Evolutionary conservation across 495 filamentous ascomycete species (phyloP).

Genomic region (Trichoderma orchidacearum): DNA sequence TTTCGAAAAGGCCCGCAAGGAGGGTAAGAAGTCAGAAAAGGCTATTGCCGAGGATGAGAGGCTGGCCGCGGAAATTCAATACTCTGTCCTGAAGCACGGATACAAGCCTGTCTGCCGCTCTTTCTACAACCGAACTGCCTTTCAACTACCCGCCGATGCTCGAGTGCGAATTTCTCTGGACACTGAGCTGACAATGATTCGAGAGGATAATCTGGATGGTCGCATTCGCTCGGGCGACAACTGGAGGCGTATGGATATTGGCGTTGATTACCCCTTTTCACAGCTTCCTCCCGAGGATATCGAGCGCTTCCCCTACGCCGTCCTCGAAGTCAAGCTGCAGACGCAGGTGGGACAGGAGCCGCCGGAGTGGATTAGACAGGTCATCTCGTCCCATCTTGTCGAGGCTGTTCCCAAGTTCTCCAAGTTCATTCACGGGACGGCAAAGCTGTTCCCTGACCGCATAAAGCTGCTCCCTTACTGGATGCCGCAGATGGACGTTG

Average conservation of each 20-base stretch:
- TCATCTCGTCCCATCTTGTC: conserved; percentile 85
- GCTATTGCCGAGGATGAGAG: conserved; percentile 85
- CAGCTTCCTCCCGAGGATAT: conserved; percentile 77
- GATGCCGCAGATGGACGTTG: conserved; percentile 96
- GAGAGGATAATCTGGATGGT: conserved; percentile 91
- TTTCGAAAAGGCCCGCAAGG: conserved; percentile 89
- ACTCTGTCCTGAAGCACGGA: conserved; percentile 70
- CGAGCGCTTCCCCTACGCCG: conserved; percentile 87
- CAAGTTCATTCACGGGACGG: conserved; percentile 95
- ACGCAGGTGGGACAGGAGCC: conserved; percentile 96
- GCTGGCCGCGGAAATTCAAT: conserved; percentile 84
- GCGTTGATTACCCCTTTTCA: conserved; percentile 87
- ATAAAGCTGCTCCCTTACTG: conserved; percentile 92
- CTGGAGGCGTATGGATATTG: conserved; percentile 96
- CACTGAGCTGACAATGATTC: conserved; percentile 85
- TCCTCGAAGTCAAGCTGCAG: conserved; percentile 95
- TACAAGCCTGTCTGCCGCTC: conserved; percentile 78
- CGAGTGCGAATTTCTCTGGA: conserved; percentile 94
- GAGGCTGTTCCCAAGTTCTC: conserved; percentile 98
- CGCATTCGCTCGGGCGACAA: conserved; percentile 63
- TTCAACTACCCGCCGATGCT: conserved; percentile 93
- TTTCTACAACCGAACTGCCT: conserved; percentile 96
- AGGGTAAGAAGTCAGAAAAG: conserved; percentile 81
- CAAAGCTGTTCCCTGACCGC: conserved; percentile 69
- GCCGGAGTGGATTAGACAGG: conserved; percentile 86